phyloP scores from a whole-genome alignment of 129 eudicot genomes.

The Ambrosia artemisiifolia region DNA sequence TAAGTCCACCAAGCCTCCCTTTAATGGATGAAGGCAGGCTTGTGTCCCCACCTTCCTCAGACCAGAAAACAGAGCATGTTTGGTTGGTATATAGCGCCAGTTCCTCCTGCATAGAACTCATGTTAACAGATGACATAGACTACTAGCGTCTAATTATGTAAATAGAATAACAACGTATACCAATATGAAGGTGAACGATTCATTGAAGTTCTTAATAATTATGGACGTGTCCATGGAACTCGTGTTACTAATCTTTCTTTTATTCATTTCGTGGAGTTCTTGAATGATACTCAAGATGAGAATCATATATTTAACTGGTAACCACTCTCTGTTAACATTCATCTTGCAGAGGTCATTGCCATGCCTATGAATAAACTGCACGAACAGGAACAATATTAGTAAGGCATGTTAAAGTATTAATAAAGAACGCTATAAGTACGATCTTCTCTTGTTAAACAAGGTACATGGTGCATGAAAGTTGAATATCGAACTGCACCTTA shows the following conservation, averaged over 20 bases:
- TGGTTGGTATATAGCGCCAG: conserved; percentile 48
- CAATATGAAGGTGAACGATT: conserved; percentile 45
- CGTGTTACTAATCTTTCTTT: conserved; percentile 26
- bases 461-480: neutral
- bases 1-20: conserved; percentile 91
- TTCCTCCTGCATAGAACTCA: conserved; percentile 46
- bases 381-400: conserved; percentile 9
- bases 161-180: conserved; percentile 32
- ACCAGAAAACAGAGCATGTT: conserved; percentile 69
- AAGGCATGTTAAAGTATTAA: neutral
- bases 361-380: conserved; percentile 65
- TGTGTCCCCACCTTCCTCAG: conserved; percentile 35
- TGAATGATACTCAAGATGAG: conserved; percentile 55
- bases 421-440: conserved; percentile 1
- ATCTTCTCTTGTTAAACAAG: neutral
- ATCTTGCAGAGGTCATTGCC: conserved; percentile 51
- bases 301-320: conserved; percentile 69
- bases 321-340: conserved; percentile 35
- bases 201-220: conserved; percentile 43
- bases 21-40: conserved; percentile 66
- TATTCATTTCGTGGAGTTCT: conserved; percentile 60
- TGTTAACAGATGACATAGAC: conserved; percentile 5
- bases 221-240: conserved; percentile 16
- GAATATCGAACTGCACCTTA: neutral
- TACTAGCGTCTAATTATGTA: neutral